Evolutionary conservation across 371 early-diverging fungal genomes (phyloP), one percentile per base, ranked within the genome.

Genomic region (Zopfochytrium polystomum): DNA sequence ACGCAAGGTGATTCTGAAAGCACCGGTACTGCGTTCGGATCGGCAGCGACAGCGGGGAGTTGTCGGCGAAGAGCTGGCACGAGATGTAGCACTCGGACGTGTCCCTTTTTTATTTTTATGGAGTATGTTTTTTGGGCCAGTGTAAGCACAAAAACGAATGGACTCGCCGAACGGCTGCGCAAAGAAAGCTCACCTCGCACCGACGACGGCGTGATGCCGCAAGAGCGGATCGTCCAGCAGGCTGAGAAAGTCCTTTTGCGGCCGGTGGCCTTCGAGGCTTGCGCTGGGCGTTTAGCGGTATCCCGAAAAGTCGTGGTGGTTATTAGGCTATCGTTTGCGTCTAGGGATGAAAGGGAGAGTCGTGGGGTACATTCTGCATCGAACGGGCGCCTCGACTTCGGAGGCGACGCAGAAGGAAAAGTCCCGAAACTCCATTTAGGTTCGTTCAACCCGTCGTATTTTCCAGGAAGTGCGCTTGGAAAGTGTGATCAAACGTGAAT

Each of bases 21-120:
- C 66, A 45, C 20, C 66, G 66, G 45, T 70, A 73, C 1, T 65
- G 31, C 7, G 91, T 90, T 43, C 83, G 79, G 3, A 87, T 76
- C 32, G 89, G 85, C 7, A 86, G 71, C 0, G 87, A 83, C 57
- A 91, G 58, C 2, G 88, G 87, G 56, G 88, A 85, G 66, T 88
- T 85, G 35, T 87, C 89, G n/a, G 89, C 85, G 70, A 75, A 87
- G 4, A 90, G 68, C 62, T 90, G 90, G 31, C 85, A 87, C 2
- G 84, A 85, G 1, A 89, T 79, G 68, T 82, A 90, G 18, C 84
- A 70, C 65, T 90, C 89, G 2, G 85, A 66, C 47, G 78, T 66
- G 6, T 73, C 71, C 26, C 81, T 80, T 52, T 32, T n/a, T n/a
- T n/a, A n/a, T n/a, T n/a, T n/a, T n/a, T n/a, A n/a, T n/a, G n/a